phyloP scores from a whole-genome alignment of 805 yeast genomes.

The Spathaspora gorwiae region DNA sequence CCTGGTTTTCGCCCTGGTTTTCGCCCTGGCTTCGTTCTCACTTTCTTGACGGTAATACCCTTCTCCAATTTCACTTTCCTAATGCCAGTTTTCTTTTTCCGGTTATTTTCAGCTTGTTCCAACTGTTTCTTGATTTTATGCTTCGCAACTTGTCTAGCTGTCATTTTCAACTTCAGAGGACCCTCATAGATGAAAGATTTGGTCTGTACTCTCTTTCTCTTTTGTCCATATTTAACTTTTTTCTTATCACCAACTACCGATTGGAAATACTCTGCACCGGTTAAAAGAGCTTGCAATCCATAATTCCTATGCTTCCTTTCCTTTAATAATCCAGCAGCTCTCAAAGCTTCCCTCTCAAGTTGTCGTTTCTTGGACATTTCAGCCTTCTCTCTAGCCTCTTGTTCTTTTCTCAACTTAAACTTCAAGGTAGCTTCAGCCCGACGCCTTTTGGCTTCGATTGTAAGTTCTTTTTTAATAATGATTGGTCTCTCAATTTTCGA shows the following conservation, averaged over 20 bases:
- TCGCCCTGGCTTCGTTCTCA: conserved; percentile 3
- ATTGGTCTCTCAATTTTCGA: neutral
- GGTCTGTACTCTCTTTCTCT: conserved; percentile 27
- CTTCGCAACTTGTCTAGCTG: conserved; percentile 10
- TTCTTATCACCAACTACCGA: conserved; percentile 35
- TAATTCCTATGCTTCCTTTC: neutral
- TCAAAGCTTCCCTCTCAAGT: conserved; percentile 3
- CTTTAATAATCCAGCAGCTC: conserved; percentile 3
- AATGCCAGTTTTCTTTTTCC: too few relatives aligned
- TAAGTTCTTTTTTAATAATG: conserved; percentile 7
- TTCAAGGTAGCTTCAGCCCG: conserved; percentile 2
- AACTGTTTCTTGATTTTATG: conserved; percentile 7
- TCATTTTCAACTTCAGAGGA: conserved; percentile 7
- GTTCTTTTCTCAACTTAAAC: neutral
- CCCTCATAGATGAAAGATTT: conserved; percentile 20
- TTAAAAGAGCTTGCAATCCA: conserved; percentile 9
- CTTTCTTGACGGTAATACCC: too few relatives aligned
- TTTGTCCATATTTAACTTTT: conserved; percentile 27
- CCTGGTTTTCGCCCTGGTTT: conserved; percentile 1
- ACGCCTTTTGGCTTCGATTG: conserved; percentile 10
- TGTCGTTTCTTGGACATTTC: neutral
- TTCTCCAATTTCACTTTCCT: neutral
- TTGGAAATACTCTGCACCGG: conserved; percentile 34
- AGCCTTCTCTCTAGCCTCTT: conserved; percentile 5
- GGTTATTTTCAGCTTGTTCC: neutral